Base-by-base conservation (phyloP, 306 rosid species). In the Corylus americana region DNA sequence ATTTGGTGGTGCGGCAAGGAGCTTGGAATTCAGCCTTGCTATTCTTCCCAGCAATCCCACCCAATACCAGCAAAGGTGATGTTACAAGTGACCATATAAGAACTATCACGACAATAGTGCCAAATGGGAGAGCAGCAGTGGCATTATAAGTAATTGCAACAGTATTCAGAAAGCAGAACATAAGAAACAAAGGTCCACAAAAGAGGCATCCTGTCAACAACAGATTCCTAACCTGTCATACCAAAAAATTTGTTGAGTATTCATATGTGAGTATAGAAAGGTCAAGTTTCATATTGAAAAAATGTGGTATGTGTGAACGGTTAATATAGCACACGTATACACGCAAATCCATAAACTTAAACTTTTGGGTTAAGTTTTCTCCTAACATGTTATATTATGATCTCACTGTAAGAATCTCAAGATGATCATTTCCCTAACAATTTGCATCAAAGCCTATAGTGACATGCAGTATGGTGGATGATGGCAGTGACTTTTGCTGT, bases 41-140 rank as follows among this genome's bases (percentile, higher is more conserved):
- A 81, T 88, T 90, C 87, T 88, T 90, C 48, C 94, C 94, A 62
- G 90, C 90, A 79, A 90, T 88, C 76, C 94, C 94, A 63, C 94
- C 94, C 86, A 90, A 77, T 54, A 90, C 92, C 77, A 90, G 89
- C 72, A 90, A 85, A 68, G 94, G 94, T 18, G 91, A 88, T 35
- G 94, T 86, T 50, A 90, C 90, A 55, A 90, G 90, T 2, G 92
- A 84, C 94, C 94, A 90, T 57, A 90, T 88, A 14, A 90, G 89
- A 81, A 88, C 92, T 78, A 90, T 86, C 75, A 88, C 92, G 71
- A 90, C 87, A 73, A 88, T 90, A 16, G 92, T 90, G 76, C 92
- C 92, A 71, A 90, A 90, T 44, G 94, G 92, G 81, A 88, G 94
- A 11, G 94, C 94, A 64, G 94, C 92, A 55, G 94, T 86, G 44